These are phyloP conservation scores for Dryas integrifolia DNA, from an alignment of 331 rosid genomes.

Conservation along the genomic window DNA sequence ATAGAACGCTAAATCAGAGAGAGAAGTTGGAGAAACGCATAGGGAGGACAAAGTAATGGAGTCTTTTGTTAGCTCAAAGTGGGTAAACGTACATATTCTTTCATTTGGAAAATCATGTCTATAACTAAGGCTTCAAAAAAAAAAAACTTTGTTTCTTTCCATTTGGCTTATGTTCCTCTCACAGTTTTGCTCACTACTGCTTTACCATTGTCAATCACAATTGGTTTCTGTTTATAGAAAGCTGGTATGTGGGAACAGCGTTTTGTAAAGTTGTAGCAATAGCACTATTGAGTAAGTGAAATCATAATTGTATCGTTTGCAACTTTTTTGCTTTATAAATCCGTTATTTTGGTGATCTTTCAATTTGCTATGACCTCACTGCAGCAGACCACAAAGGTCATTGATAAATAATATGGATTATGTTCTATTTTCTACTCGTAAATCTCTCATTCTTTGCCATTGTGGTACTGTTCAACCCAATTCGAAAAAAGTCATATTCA, in stretches of 20 bases:
- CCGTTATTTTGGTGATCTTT: neutral
- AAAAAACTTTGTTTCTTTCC: constrained; percentile 24
- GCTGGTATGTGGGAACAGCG: constrained; percentile 25
- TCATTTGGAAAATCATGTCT: constrained; percentile 13
- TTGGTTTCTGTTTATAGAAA: constrained; percentile 31
- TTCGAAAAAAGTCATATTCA: too few relatives aligned
- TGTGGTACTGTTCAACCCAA: neutral
- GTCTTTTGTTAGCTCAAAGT: constrained; percentile 14
- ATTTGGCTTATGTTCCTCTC: constrained; percentile 30
- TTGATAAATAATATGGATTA: too few relatives aligned
- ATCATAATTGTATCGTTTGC: constrained; percentile 2
- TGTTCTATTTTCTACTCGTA: too few relatives aligned
- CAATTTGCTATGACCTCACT: neutral
- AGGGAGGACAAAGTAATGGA: constrained; percentile 16
- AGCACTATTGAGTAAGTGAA: constrained; percentile 23
- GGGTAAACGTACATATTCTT: constrained; percentile 10
- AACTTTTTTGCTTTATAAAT: neutral
- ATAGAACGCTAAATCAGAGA: constrained; percentile 23
- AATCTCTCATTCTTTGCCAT: too few relatives aligned
- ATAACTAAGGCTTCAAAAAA: constrained; percentile 22
- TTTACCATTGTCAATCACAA: constrained; percentile 27
- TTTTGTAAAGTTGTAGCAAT: constrained; percentile 38
- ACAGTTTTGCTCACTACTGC: constrained; percentile 56
- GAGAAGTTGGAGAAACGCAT: constrained; percentile 14
- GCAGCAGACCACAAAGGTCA: too few relatives aligned